Base-by-base conservation (phyloP, 2,329 filamentous ascomycete genomes). In the Aspergillus neoniger region DNA sequence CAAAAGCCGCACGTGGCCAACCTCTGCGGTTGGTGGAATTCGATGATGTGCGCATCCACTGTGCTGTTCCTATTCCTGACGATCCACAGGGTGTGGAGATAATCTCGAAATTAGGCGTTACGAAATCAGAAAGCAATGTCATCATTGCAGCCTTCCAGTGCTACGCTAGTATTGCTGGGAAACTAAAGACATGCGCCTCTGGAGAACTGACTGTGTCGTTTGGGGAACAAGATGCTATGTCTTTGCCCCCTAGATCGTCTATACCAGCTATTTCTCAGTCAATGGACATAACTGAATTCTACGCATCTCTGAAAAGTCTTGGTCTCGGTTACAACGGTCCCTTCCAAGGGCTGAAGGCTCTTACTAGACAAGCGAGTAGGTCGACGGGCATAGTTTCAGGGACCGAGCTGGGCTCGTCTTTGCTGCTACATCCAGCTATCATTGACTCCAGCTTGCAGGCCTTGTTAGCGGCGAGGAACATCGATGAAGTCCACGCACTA, bases 241-340 rank as follows among this genome's bases (percentile, higher is more conserved):
- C n/a, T 5, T 23, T 55, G 39, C 41, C 53, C 21, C 53, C 53
- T 14, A 28, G 10, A 43, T 44, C 39, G 2, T 30, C 19, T 15
- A 21, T 9, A 4, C 7, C 25, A 10, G n/a, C n/a, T 5, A 2
- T n/a, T 10, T 30, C 39, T 15, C 39, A 41, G 28, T n/a, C 53
- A 3, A 9, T 47, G 4, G 9, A 56, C 14, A 38, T 56, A 9
- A 25, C 59, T 7, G 17, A 23, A 1, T 59, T 59, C 52, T 62
- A 62, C 41, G 5, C 38, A 2, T 17, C 17, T 10, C 17, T 62
- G 12, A 10, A 30, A 15, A 28, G 7, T 5, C 21, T 59, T 6
- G 60, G 60, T 9, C 38, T 55, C n/a, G 51, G 39, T 10, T 62
- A 59, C 30, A 25, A 14, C 12, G 56, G 51, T n/a, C 12, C 30